Conservation (phyloP, 2,329 filamentous ascomycete genomes). For the Sclerotinia spermophila region DNA sequence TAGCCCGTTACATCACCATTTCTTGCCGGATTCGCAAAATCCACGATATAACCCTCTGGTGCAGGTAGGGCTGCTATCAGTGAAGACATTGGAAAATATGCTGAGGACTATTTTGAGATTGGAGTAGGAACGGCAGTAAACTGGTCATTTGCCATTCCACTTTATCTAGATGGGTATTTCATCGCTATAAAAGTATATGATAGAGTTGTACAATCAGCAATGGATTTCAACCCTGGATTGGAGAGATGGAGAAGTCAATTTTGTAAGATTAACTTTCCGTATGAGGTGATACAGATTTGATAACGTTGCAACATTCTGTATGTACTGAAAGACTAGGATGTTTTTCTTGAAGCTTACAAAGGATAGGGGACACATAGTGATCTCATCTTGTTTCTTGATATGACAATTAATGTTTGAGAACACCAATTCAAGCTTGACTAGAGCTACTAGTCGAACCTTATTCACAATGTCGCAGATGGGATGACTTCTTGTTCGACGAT, state of each 20-base stretch:
- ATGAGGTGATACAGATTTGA: not conserved
- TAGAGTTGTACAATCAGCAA: not conserved
- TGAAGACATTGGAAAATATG: not conserved
- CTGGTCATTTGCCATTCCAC: not conserved
- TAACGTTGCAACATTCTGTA: not conserved
- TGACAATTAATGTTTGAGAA: not conserved
- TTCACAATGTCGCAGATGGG: not conserved
- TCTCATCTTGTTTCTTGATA: not conserved
- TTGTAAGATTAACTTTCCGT: not conserved
- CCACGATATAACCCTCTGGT: constrained; percentile 3
- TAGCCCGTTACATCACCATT: not conserved
- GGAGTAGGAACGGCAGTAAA: not conserved
- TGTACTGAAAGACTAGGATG: too few relatives aligned
- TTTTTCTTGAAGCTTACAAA: not conserved
- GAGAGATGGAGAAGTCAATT: not conserved
- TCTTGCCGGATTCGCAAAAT: constrained; percentile 6
- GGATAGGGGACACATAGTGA: not conserved
- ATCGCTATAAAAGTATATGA: not conserved
- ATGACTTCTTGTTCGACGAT: not conserved
- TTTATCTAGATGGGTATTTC: not conserved
- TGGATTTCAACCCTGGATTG: not conserved
- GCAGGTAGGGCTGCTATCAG: not conserved
- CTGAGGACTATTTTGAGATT: not conserved
- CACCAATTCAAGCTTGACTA: not conserved
- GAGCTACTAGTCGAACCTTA: not conserved